A percentile compares a stretch with the other conserved stretches of the same genome.
These are phyloP conservation scores for Sugiyamaella pinicola DNA, from an alignment of 1,139 yeast genomes.

Conservation along the genomic window DNA sequence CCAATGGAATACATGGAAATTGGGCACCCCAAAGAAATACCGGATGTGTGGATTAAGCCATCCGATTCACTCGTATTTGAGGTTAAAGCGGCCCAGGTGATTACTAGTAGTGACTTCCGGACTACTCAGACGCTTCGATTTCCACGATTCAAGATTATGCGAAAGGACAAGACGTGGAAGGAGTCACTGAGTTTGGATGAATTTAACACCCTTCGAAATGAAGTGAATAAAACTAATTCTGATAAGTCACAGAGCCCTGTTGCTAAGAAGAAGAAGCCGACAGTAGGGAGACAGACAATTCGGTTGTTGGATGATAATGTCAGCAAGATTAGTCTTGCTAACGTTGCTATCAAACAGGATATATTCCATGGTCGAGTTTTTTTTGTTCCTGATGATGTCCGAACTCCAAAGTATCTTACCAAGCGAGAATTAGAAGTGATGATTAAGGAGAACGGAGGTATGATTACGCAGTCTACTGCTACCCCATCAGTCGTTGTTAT, in stretches of 20 bases:
- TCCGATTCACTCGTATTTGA: constrained; percentile 77
- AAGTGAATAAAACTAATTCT: constrained; percentile 25
- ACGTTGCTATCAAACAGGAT: constrained; percentile 21
- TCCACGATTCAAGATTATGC: constrained; percentile 67
- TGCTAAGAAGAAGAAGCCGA: constrained; percentile 2
- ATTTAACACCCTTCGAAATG: constrained; percentile 33
- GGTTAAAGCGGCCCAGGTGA: constrained; percentile 77
- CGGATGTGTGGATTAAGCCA: constrained; percentile 81
- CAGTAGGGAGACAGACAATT: constrained; percentile 12
- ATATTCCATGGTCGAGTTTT: constrained; percentile 34
- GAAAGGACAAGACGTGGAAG: constrained; percentile 67
- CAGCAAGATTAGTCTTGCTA: constrained; percentile 20
- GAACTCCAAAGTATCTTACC: constrained; percentile 30
- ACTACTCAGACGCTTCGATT: constrained; percentile 73
- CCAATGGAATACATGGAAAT: constrained; percentile 47
- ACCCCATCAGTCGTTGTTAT: constrained; percentile 42
- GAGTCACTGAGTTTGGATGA: constrained; percentile 63
- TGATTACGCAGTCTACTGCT: constrained; percentile 26
- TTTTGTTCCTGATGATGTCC: constrained; percentile 35
- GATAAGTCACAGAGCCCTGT: constrained; percentile 17
- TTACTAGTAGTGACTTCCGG: constrained; percentile 55
- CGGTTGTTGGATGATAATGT: constrained; percentile 20
- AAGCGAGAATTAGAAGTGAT: constrained; percentile 33
- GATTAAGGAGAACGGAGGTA: constrained; percentile 40
- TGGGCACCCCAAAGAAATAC: constrained; percentile 45